Evolutionary conservation across 225 moss, liverwort and hornwort genomes (phyloP).

Genomic region (Straminergon stramineum): DNA sequence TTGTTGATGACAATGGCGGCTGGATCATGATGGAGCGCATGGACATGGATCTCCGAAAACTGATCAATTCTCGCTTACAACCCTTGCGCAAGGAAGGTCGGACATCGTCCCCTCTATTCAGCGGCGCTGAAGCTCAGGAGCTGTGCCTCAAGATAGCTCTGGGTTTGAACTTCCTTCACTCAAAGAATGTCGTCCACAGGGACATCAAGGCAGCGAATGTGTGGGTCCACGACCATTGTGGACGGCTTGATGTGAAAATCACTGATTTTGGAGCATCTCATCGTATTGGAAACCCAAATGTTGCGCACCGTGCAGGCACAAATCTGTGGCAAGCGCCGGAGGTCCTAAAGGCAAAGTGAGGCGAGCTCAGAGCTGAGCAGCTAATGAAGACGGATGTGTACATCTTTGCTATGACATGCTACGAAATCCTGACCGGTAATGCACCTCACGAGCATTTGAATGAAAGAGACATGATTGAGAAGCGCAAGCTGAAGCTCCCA

Average conservation of each 20-base stretch:
- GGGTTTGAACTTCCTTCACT: slow-evolving; percentile 14
- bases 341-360: background rate
- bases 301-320: background rate
- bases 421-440: background rate
- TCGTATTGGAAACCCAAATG: background rate
- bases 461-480: background rate
- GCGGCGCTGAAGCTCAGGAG: background rate
- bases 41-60: background rate
- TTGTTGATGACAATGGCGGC: background rate
- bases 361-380: background rate
- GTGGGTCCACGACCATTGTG: background rate
- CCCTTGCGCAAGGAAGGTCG: background rate
- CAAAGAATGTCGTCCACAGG: background rate
- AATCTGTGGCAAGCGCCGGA: slow-evolving; percentile 3
- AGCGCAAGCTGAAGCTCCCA: slow-evolving; percentile 1
- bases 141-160: slow-evolving; percentile 6
- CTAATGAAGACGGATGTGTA: slow-evolving; percentile 12
- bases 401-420: slow-evolving; percentile 2
- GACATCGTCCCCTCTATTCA: background rate
- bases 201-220: slow-evolving; percentile 11
- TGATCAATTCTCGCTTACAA: background rate
- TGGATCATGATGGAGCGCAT: slow-evolving; percentile 21
- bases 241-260: slow-evolving; percentile 12
- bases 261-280: slow-evolving; percentile 6
- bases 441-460: background rate